Base-by-base conservation (phyloP, 371 early-diverging fungal genomes). In the Mucor saturninus region DNA sequence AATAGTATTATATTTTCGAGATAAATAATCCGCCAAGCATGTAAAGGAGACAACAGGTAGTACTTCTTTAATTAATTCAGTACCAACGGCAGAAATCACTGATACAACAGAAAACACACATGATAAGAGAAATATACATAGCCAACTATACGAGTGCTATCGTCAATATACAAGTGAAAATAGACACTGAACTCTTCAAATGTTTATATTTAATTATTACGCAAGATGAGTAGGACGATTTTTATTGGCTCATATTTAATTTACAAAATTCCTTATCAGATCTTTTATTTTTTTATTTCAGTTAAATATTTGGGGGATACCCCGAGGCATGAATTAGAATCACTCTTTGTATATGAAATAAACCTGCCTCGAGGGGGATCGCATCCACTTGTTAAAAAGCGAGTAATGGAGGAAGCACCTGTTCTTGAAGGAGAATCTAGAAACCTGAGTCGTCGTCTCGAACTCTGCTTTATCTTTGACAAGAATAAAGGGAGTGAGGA, bases 331-430 rank as follows among this genome's bases (percentile, higher is more conserved):
- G 21, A 45, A 46, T 45, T 15, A 32, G 31, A 56, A 28, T 15
- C 28, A 28, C 15, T 48, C 9, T 45, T 13, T 26, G 38, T 6
- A 29, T 56, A 26, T 30, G 11, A 26, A 7, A 4, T 29, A 45
- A 40, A n/a, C 31, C 51, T 50, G 50, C 59, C 59, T 59, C 59
- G 59, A 59, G 37, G 51, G 59, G 31, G 31, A 49, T 39, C 21
- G 39, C 4, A 15, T 59, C 50, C 59, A 59, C 59, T 59, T 59
- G 50, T 40, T 28, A 50, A 50, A 37, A 50, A 29, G 15, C 26
- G 37, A 50, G 28, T 30, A 38, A 39, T 40, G 35, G 59, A 50
- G 59, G 30, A 13, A 37, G 39, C 37, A 29, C 14, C 37, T 11
- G 53, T 50, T 49, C 49, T 39, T 29, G 39, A 50, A 59, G 50